phyloP scores from a whole-genome alignment of 2,329 filamentous ascomycete genomes.

The Stachybotrys echinatus region DNA sequence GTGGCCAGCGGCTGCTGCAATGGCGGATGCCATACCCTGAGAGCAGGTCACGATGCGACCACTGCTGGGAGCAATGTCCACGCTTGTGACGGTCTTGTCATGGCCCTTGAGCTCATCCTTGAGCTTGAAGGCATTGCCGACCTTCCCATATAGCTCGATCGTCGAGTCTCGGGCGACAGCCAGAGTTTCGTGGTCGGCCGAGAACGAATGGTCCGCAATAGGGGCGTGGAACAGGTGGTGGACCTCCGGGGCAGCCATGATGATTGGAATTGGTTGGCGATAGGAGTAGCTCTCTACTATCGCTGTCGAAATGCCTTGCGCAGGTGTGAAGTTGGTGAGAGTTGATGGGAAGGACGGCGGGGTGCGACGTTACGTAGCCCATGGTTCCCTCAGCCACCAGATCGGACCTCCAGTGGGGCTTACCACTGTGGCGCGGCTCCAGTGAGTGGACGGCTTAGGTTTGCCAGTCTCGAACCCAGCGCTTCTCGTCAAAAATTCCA shows the following conservation, averaged over 20 bases:
- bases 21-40: constrained; percentile 58
- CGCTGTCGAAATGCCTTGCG: constrained; percentile 31
- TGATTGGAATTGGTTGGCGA: constrained; percentile 28
- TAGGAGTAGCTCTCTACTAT: constrained; percentile 90
- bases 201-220: constrained; percentile 98
- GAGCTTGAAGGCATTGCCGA: constrained; percentile 71
- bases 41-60: constrained; percentile 97
- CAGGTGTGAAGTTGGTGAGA: constrained; percentile 10
- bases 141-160: constrained; percentile 79
- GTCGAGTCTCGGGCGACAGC: constrained; percentile 87
- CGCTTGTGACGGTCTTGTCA: constrained; percentile 93
- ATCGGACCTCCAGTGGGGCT: too few relatives aligned
- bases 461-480: too few relatives aligned
- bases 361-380: constrained; percentile 21
- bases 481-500: too few relatives aligned
- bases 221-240: constrained; percentile 96
- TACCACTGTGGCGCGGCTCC: too few relatives aligned
- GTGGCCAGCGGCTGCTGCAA: neutral
- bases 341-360: constrained; percentile 15
- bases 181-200: constrained; percentile 79
- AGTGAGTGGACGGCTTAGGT: too few relatives aligned
- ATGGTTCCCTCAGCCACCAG: too few relatives aligned
- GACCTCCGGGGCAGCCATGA: constrained; percentile 82
- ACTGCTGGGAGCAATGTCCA: constrained; percentile 87
- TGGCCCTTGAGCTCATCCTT: constrained; percentile 93